Evolutionary conservation across 2,329 filamentous ascomycete genomes (phyloP).

Genomic region (Venturiaceae sp.): DNA sequence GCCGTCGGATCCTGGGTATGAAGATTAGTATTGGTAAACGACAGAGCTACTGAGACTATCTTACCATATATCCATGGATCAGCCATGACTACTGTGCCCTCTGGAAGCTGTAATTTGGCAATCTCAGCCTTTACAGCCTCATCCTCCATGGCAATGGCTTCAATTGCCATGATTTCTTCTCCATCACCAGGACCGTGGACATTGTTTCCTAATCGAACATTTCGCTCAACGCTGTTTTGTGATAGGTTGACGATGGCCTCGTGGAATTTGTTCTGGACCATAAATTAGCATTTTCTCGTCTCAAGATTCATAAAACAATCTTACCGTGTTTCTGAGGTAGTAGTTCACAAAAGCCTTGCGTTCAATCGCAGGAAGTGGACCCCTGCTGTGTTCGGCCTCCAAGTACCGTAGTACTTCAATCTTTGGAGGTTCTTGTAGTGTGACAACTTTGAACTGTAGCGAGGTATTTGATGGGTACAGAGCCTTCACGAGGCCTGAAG

Average conservation of each 20-base stretch:
- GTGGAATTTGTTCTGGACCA: conserved; percentile 47
- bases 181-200: conserved; percentile 48
- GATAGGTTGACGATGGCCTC: conserved; percentile 49
- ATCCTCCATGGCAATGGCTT: conserved; percentile 46
- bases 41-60: neutral
- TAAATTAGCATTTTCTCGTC: neutral
- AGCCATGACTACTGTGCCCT: conserved; percentile 45
- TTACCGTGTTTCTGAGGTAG: conserved; percentile 50
- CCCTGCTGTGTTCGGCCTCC: conserved; percentile 49
- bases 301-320: conserved; percentile 12
- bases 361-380: conserved; percentile 40
- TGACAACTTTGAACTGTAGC: conserved; percentile 58
- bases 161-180: conserved; percentile 50
- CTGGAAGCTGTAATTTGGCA: conserved; percentile 48
- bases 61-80: conserved; percentile 63
- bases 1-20: conserved; percentile 30
- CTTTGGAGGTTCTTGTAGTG: conserved; percentile 56
- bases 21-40: neutral
- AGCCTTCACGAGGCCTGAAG: conserved; percentile 38
- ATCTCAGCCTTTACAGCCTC: conserved; percentile 48
- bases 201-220: conserved; percentile 48
- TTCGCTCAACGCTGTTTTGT: conserved; percentile 41
- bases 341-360: conserved; percentile 48
- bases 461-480: conserved; percentile 47
- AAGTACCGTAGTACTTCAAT: conserved; percentile 48